Evolutionary conservation across 2,329 filamentous ascomycete species (phyloP).

Genomic region (Colletotrichum australisinense): DNA sequence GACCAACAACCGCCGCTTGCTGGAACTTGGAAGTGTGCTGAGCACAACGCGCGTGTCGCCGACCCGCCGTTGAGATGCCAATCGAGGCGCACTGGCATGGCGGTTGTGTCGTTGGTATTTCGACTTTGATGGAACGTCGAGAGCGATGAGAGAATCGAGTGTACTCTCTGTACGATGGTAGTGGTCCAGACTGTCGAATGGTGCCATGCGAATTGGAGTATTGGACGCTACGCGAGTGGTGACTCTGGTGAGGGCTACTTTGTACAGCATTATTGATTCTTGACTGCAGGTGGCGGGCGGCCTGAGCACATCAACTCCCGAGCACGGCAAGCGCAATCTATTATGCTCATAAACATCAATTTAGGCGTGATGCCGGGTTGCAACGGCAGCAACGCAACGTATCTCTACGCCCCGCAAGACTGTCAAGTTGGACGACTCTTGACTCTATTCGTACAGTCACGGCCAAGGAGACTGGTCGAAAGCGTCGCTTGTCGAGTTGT

Average conservation of each 20-base stretch:
- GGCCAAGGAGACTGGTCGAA: too few relatives aligned
- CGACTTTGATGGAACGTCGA: not conserved
- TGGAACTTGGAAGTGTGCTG: not conserved
- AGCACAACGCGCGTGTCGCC: not conserved
- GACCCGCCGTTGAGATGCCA: not conserved
- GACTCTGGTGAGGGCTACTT: too few relatives aligned
- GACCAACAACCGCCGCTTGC: not conserved
- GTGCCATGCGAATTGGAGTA: not conserved
- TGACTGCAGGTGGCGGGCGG: conserved; percentile 2
- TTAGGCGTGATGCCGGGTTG: not conserved
- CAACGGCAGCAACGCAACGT: not conserved
- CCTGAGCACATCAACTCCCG: conserved; percentile 19
- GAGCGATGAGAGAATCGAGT: not conserved
- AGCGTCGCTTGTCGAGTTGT: too few relatives aligned
- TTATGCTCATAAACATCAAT: conserved; percentile 13
- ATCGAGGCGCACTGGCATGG: not conserved
- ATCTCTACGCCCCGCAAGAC: not conserved
- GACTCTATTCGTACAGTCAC: too few relatives aligned
- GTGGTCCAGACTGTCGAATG: not conserved
- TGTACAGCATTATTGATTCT: conserved; percentile 10
- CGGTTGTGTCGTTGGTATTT: not conserved
- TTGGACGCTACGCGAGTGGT: not conserved
- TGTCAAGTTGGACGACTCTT: not conserved
- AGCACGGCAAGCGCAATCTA: conserved; percentile 11
- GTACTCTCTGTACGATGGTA: not conserved